Conservation (phyloP, 176 grass and related monocot species). For the Paspalum vaginatum region DNA sequence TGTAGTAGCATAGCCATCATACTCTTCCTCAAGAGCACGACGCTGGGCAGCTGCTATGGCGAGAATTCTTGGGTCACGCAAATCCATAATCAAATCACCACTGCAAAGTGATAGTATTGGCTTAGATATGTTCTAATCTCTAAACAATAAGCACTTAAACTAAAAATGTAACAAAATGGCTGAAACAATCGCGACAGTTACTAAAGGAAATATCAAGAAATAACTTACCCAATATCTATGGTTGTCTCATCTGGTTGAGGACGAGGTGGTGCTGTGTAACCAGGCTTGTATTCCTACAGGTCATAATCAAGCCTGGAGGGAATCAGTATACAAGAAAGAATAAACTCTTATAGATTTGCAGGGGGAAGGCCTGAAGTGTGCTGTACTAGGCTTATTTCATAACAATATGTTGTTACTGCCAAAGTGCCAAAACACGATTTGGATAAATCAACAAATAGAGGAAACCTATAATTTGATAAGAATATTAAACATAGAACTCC, state of each 20-base stretch:
- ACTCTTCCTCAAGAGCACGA: constrained; percentile 90
- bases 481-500: background rate
- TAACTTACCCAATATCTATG: constrained; percentile 78
- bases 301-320: constrained; percentile 19
- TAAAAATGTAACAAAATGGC: constrained; percentile 19
- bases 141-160: background rate
- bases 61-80: constrained; percentile 84
- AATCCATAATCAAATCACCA: constrained; percentile 79
- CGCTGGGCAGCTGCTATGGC: constrained; percentile 78
- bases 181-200: background rate
- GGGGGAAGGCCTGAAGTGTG: background rate
- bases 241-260: constrained; percentile 72
- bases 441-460: too few species aligned
- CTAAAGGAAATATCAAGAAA: constrained; percentile 14
- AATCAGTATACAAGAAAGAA: constrained; percentile 26
- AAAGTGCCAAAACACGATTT: too few species aligned
- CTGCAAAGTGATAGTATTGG: constrained; percentile 43
- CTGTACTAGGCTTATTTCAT: constrained; percentile 4
- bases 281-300: constrained; percentile 79
- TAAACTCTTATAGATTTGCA: background rate
- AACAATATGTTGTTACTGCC: background rate
- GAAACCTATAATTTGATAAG: background rate
- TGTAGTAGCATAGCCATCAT: constrained; percentile 73
- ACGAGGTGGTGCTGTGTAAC: constrained; percentile 73
- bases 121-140: constrained; percentile 22